phyloP scores from a whole-genome alignment of 768 basidiomycete species.

The Botryobasidium botryosum region DNA sequence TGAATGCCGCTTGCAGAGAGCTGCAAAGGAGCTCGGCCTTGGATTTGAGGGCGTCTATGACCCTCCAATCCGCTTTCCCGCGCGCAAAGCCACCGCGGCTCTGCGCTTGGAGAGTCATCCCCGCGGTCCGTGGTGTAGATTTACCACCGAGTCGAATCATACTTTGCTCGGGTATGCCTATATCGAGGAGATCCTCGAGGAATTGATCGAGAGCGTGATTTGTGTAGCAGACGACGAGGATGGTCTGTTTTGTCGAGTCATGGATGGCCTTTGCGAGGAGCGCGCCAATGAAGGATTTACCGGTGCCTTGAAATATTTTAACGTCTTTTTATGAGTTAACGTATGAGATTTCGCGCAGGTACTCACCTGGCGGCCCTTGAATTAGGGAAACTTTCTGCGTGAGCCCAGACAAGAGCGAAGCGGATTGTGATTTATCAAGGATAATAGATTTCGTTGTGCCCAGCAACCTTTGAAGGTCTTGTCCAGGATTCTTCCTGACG shows the following conservation, averaged over 20 bases:
- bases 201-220: constrained; percentile 64
- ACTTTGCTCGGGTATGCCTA: constrained; percentile 32
- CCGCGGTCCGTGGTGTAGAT: constrained; percentile 30
- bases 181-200: constrained; percentile 40
- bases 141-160: constrained; percentile 48
- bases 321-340: not conserved
- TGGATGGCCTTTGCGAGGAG: constrained; percentile 45
- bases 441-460: constrained; percentile 21
- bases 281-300: constrained; percentile 58
- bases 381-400: constrained; percentile 42
- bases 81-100: not conserved
- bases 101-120: constrained; percentile 25
- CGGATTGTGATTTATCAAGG: constrained; percentile 35
- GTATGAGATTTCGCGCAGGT: not conserved
- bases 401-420: constrained; percentile 33
- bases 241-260: constrained; percentile 28
- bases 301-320: constrained; percentile 33
- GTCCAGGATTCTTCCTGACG: constrained; percentile 19
- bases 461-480: constrained; percentile 28
- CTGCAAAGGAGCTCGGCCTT: constrained; percentile 1
- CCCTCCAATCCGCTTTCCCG: constrained; percentile 20
- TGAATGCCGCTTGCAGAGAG: not conserved
- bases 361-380: constrained; percentile 54
- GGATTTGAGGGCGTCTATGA: constrained; percentile 27
- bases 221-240: constrained; percentile 56